A percentile compares a stretch with the other conserved stretches of the same genome.
Evolutionary conservation across 768 basidiomycete species (phyloP).

Genomic region (Boletus subparvulus): DNA sequence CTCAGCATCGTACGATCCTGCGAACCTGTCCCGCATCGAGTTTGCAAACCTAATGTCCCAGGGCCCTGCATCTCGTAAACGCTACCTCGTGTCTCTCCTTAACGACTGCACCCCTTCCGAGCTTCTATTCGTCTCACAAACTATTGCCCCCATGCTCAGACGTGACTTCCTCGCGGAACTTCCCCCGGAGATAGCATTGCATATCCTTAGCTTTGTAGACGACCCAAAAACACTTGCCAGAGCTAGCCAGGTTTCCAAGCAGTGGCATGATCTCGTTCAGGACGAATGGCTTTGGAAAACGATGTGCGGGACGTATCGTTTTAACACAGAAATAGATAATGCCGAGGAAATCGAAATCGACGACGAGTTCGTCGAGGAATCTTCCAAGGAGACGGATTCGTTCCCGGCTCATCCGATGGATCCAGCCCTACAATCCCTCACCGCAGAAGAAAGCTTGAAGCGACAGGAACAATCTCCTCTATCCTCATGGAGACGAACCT

Average conservation of each 20-base stretch:
- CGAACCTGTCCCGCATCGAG: slow-evolving; percentile 30
- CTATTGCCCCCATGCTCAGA: slow-evolving; percentile 63
- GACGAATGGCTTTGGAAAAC: slow-evolving; percentile 82
- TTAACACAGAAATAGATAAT: slow-evolving; percentile 27
- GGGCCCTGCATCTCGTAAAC: slow-evolving; percentile 44
- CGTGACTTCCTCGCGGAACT: slow-evolving; percentile 58
- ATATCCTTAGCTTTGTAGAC: slow-evolving; percentile 75
- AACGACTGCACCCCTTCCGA: slow-evolving; percentile 57
- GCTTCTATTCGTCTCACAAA: slow-evolving; percentile 63
- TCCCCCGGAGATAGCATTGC: slow-evolving; percentile 69
- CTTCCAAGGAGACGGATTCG: slow-evolving; percentile 34
- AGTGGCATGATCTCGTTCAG: slow-evolving; percentile 66
- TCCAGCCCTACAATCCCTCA: slow-evolving; percentile 40
- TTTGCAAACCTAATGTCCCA: slow-evolving; percentile 34
- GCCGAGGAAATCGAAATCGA: slow-evolving; percentile 26
- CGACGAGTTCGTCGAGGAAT: slow-evolving; percentile 33
- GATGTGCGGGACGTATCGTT: slow-evolving; percentile 64
- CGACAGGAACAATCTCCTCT: slow-evolving; percentile 27
- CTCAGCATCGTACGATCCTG: slow-evolving; percentile 20
- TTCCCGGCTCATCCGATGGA: slow-evolving; percentile 40
- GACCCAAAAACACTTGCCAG: slow-evolving; percentile 70
- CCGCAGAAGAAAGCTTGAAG: slow-evolving; percentile 30
- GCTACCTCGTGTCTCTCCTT: slow-evolving; percentile 52
- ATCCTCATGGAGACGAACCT: slow-evolving; percentile 25
- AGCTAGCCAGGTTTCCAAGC: slow-evolving; percentile 64